Evolutionary conservation across 2,329 filamentous ascomycete genomes (phyloP).

Genomic region (Calonectria hawksworthii): DNA sequence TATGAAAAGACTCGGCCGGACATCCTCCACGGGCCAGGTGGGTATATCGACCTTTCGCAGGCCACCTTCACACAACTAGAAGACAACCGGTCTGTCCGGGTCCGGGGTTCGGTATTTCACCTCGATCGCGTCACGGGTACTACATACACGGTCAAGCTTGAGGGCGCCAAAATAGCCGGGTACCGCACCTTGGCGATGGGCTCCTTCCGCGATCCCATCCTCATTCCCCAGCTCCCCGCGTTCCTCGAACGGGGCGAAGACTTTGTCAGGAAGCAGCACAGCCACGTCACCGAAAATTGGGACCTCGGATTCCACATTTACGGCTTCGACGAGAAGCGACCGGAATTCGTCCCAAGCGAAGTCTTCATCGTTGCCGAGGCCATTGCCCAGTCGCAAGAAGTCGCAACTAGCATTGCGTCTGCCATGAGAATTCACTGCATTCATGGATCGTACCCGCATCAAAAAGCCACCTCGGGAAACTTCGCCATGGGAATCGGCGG

Average conservation of each 20-base stretch:
- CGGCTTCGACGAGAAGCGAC: slow-evolving; percentile 1
- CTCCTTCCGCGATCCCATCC: slow-evolving; percentile 9
- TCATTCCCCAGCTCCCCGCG: slow-evolving; percentile 3
- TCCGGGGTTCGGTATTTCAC: neutral
- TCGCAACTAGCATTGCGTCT: neutral
- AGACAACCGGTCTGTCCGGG: neutral
- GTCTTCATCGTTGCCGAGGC: slow-evolving; percentile 1
- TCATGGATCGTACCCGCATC: neutral
- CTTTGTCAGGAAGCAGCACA: neutral
- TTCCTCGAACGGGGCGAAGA: slow-evolving; percentile 1
- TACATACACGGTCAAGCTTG: slow-evolving; percentile 3
- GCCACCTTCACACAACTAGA: neutral
- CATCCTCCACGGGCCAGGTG: slow-evolving; percentile 62
- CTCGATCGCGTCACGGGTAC: neutral
- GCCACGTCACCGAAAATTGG: neutral
- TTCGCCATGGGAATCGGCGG: slow-evolving; percentile 12
- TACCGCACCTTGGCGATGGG: slow-evolving; percentile 10
- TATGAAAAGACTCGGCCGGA: slow-evolving; percentile 68
- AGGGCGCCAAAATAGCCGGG: neutral
- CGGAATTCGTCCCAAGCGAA: neutral
- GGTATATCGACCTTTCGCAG: slow-evolving; percentile 34
- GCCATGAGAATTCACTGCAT: neutral
- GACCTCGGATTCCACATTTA: slow-evolving; percentile 5
- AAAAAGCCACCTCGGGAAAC: slow-evolving; percentile 2
- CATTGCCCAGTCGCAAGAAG: neutral